Base-by-base conservation (phyloP, 305 asterid species). In the Rubia peregrina region DNA sequence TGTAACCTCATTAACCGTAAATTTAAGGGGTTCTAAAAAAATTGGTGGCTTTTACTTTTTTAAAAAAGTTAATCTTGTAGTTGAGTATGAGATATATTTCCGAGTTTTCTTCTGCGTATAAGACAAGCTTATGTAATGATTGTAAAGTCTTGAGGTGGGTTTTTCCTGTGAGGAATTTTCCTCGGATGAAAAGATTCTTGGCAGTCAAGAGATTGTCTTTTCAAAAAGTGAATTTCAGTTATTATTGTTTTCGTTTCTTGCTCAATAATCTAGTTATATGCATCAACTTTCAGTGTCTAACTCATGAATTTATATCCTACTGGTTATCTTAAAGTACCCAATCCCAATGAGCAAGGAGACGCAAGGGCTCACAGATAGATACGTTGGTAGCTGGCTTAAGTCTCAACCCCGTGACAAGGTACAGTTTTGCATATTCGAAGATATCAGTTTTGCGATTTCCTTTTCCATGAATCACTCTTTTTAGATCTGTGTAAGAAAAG, bases 351-450 rank as follows among this genome's bases (percentile, higher is more conserved):
- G 67, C 53, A 82, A 86, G 80, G 98, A 93, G 85, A 93, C 97
- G 0, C 96, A 88, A 75, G 98, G 98, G 65, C 76, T 76, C 70
- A 90, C 97, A 7, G 98, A 93, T 79, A 82, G 75, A 70, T 90
- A 90, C 71, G 80, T 93, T 79, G 83, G 84, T 71, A 90, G 83
- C 82, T 93, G 98, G 98, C 67, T 93, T 77, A 90, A 86, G 82
- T 85, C 89, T 71, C 98, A 85, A 68, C 89, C 95, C 65, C 94
- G 97, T 61, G 95, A 90, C 75, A 89, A 93, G 98, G 97, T 90
- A 77, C 43, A 67, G 40, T 69, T 24, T 30, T 36, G 33, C 53
- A 67, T 69, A 72, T 48, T 24, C 17, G 36, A 26, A 70, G 69
- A 21, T 66, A 55, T 56, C 63, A 19, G 14, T 11, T 61, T 69